Evolutionary conservation across 164 flowering plant species (phyloP).

Genomic region (Chimonanthus praecox): DNA sequence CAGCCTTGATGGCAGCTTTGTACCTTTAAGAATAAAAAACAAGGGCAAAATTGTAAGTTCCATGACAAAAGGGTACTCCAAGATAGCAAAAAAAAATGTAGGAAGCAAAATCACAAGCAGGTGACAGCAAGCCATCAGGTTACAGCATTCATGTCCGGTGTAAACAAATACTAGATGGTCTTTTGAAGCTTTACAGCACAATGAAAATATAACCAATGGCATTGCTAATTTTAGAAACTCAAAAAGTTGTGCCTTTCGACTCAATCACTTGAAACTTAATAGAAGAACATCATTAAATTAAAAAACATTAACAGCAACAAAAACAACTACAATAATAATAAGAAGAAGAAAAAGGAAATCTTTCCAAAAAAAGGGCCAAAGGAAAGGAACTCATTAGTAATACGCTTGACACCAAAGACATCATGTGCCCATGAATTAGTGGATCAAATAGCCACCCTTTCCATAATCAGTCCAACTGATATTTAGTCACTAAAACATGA

Average conservation of each 20-base stretch:
- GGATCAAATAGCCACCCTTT: neutral
- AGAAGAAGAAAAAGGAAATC: neutral
- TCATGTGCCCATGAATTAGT: neutral
- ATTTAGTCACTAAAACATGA: neutral
- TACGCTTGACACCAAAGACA: neutral
- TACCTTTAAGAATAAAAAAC: constrained; percentile 50
- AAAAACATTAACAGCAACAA: too few species aligned
- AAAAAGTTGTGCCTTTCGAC: neutral
- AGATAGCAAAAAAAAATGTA: neutral
- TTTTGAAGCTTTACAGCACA: constrained; percentile 2
- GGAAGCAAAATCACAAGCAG: neutral
- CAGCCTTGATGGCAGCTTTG: constrained; percentile 93
- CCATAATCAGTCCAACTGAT: neutral
- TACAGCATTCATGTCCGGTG: neutral
- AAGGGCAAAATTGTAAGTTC: constrained; percentile 4
- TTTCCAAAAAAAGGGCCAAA: neutral
- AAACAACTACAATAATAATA: too few species aligned
- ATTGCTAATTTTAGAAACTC: neutral
- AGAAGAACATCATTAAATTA: neutral
- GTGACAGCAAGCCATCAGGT: neutral
- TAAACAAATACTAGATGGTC: neutral
- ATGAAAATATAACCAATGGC: neutral
- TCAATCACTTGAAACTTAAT: neutral
- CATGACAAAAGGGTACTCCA: neutral
- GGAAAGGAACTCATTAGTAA: neutral